A percentile compares a stretch with the other conserved stretches of the same genome.
These are phyloP conservation scores for Colletotrichum karsti DNA, from an alignment of 2,329 filamentous ascomycete genomes.

Conservation along the genomic window DNA sequence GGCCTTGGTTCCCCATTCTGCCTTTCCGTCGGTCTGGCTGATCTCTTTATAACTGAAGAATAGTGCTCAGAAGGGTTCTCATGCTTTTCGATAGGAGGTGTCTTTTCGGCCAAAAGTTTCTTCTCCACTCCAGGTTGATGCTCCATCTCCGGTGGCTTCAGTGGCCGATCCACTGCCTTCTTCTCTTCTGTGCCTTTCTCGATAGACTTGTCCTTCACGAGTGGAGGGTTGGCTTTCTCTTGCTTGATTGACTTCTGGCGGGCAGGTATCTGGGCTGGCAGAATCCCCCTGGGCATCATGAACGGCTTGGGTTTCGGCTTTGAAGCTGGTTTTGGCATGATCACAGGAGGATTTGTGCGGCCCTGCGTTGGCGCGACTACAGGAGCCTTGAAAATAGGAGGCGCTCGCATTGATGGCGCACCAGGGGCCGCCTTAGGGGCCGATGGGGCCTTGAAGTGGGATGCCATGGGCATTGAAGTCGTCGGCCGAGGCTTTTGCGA, in stretches of 20 bases:
- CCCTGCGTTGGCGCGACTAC: neutral
- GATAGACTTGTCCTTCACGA: too few relatives aligned
- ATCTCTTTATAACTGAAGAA: neutral
- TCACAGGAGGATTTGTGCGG: neutral
- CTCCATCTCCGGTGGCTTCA: too few relatives aligned
- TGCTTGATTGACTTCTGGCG: neutral
- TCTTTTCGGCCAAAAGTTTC: too few relatives aligned
- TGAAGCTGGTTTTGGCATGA: neutral
- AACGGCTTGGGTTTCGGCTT: constrained; percentile 20
- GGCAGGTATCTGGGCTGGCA: neutral
- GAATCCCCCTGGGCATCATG: constrained; percentile 19
- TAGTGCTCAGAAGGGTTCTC: neutral
- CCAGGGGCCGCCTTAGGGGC: neutral
- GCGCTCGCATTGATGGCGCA: neutral
- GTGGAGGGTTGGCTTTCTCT: neutral
- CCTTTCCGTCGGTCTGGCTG: too few relatives aligned
- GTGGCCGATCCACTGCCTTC: too few relatives aligned
- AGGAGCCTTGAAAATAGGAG: neutral
- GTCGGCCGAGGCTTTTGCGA: neutral
- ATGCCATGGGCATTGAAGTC: neutral
- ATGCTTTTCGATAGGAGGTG: too few relatives aligned
- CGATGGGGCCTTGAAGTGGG: neutral
- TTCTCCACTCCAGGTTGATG: too few relatives aligned
- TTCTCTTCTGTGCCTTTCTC: too few relatives aligned
- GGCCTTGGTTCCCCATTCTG: neutral